These are phyloP conservation scores for Posidonia australis DNA, from an alignment of 106 monocot species.

Conservation along the genomic window DNA sequence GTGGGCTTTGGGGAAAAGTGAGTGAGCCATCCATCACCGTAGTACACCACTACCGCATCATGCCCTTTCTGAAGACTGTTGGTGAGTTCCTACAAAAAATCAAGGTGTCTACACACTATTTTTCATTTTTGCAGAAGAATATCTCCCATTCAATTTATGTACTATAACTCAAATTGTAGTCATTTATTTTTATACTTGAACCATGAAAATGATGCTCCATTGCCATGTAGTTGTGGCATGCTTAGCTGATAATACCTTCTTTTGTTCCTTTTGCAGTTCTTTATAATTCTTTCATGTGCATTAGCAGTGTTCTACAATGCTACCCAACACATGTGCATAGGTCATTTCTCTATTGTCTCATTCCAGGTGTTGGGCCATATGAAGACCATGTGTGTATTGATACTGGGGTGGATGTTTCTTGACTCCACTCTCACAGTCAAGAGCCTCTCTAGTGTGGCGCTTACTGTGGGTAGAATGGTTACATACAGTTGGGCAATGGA, in stretches of 20 bases:
- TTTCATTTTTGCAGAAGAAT: no score
- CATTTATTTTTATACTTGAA: no score
- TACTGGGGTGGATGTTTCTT: slow-evolving; percentile 29
- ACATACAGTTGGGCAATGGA: slow-evolving; percentile 38
- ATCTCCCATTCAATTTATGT: no score
- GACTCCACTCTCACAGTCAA: slow-evolving; percentile 32
- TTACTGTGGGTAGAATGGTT: slow-evolving; percentile 28
- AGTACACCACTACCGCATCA: no score
- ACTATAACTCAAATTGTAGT: no score
- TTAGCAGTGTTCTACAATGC: slow-evolving; percentile 37
- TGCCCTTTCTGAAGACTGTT: no score
- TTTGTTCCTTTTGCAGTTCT: slow-evolving; percentile 20
- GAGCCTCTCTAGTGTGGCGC: slow-evolving; percentile 27
- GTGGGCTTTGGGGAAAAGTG: no score
- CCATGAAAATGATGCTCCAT: no score
- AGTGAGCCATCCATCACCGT: no score
- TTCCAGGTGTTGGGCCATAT: slow-evolving; percentile 45
- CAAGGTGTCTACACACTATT: no score
- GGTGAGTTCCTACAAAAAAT: no score
- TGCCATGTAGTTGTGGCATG: no score
- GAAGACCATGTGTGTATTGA: slow-evolving; percentile 35
- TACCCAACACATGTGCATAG: slow-evolving; percentile 38
- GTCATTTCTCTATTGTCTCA: slow-evolving; percentile 32
- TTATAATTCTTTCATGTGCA: slow-evolving; percentile 32
- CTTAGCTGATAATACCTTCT: not conserved